Conservation (phyloP, 495 filamentous ascomycete species). For the Bryoglossum gracile region DNA sequence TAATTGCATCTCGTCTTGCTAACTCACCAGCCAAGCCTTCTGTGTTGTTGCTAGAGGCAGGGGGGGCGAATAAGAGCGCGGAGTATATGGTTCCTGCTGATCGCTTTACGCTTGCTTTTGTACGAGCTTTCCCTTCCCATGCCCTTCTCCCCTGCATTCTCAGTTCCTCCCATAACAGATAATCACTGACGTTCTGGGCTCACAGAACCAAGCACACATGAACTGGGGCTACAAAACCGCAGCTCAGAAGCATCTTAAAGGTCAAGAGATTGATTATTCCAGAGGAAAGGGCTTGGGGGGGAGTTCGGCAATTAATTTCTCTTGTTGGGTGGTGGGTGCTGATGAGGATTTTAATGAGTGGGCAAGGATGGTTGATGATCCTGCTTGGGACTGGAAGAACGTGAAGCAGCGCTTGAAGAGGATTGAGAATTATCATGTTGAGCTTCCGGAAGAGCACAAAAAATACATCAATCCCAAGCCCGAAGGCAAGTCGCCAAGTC, state of each 20-base stretch:
- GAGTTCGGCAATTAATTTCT: constrained; percentile 56
- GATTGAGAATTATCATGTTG: constrained; percentile 46
- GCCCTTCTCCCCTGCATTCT: too few species aligned
- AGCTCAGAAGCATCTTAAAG: constrained; percentile 44
- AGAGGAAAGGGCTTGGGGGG: constrained; percentile 56
- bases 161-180: too few species aligned
- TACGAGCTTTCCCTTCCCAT: too few species aligned
- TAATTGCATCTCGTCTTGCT: constrained; percentile 41
- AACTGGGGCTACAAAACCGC: constrained; percentile 57
- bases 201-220: constrained; percentile 35
- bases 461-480: constrained; percentile 31
- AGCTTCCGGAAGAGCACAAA: constrained; percentile 29
- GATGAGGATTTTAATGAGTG: constrained; percentile 55
- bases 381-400: constrained; percentile 43
- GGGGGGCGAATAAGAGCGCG: constrained; percentile 40
- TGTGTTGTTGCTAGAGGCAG: constrained; percentile 55
- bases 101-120: constrained; percentile 44
- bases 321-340: constrained; percentile 48
- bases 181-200: too few species aligned
- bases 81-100: constrained; percentile 43
- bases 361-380: constrained; percentile 32
- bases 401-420: constrained; percentile 41
- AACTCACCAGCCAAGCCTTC: constrained; percentile 34
- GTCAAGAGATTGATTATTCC: constrained; percentile 47
- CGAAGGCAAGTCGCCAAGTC: constrained; percentile 31